phyloP scores from a whole-genome alignment of 352 stramenopile genomes.

The Globisporangium radiosum region DNA sequence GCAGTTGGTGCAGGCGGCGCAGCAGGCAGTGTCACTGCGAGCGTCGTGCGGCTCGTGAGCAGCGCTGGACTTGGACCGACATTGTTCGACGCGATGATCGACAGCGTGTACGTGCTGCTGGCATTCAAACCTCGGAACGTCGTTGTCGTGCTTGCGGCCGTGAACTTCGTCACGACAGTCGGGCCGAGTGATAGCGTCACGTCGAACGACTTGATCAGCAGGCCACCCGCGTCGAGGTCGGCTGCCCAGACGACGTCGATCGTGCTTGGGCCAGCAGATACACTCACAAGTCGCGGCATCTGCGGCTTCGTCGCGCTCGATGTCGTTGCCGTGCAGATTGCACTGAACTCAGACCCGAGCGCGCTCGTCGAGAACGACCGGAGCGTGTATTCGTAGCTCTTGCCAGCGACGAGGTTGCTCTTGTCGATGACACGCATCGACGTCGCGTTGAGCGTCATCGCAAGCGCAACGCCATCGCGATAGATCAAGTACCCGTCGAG shows the following conservation, averaged over 20 bases:
- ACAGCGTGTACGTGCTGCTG: conserved; percentile 23
- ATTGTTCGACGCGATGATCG: conserved; percentile 26
- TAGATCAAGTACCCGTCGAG: conserved; percentile 47
- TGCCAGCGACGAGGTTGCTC: conserved; percentile 19
- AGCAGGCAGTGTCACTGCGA: conserved; percentile 13
- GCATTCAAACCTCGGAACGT: conserved; percentile 35
- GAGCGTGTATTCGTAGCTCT: conserved; percentile 44
- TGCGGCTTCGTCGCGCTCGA: conserved; percentile 28
- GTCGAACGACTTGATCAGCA: conserved; percentile 30
- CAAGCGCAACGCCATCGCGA: conserved; percentile 29
- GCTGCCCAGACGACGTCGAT: conserved; percentile 30
- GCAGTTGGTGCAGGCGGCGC: conserved; percentile 20
- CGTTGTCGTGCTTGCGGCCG: conserved; percentile 12
- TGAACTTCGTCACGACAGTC: conserved; percentile 13
- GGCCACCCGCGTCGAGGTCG: conserved; percentile 37
- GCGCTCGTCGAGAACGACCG: conserved; percentile 30
- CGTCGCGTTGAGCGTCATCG: conserved; percentile 14
- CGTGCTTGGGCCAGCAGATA: conserved; percentile 22
- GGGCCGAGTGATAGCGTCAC: conserved; percentile 21
- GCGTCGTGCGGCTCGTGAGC: conserved; percentile 18
- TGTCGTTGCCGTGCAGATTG: conserved; percentile 24
- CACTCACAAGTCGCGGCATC: conserved; percentile 11
- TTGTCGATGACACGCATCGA: conserved; percentile 31
- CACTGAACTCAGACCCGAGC: conserved; percentile 35
- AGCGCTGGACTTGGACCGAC: conserved; percentile 24